Evolutionary conservation across 2,329 filamentous ascomycete species (phyloP).

Genomic region (Penicillium sp.): DNA sequence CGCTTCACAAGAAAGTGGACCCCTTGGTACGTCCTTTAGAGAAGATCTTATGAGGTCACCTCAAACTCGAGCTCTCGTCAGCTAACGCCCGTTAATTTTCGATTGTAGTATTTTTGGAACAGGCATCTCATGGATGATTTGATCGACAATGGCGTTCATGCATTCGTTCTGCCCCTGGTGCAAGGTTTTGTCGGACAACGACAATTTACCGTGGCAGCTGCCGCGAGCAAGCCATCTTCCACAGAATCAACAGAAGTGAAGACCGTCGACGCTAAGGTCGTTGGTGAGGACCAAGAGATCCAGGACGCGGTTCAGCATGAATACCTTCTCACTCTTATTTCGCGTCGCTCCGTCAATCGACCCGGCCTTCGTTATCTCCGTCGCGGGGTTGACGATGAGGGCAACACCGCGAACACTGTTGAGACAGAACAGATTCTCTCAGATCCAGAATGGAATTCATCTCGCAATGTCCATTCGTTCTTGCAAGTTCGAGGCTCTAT

Average conservation of each 20-base stretch:
- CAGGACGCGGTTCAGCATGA: conserved; percentile 32
- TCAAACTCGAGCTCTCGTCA: not conserved
- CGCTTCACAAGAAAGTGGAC: conserved; percentile 68
- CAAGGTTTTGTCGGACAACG: conserved; percentile 91
- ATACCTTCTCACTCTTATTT: conserved; percentile 83
- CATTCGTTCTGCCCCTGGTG: conserved; percentile 72
- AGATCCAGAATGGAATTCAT: conserved; percentile 57
- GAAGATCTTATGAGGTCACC: not conserved
- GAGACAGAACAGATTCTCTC: conserved; percentile 95
- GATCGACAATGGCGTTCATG: conserved; percentile 63
- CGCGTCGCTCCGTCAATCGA: conserved; percentile 77
- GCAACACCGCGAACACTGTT: conserved; percentile 80
- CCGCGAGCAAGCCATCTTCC: conserved; percentile 12
- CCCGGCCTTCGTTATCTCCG: conserved; percentile 86
- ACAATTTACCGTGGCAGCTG: conserved; percentile 63
- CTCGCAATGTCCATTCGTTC: conserved; percentile 68
- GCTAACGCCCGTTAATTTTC: not conserved
- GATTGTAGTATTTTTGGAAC: conserved; percentile 79
- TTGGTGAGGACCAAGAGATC: conserved; percentile 41
- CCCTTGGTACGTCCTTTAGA: conserved; percentile 44
- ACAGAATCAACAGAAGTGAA: conserved; percentile 11
- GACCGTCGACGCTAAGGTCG: conserved; percentile 23
- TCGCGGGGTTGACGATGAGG: conserved; percentile 83
- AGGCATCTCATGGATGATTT: conserved; percentile 67
- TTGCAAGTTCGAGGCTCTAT: conserved; percentile 86